Base-by-base conservation (phyloP, 2,329 filamentous ascomycete genomes). In the Fonsecaea pedrosoi region DNA sequence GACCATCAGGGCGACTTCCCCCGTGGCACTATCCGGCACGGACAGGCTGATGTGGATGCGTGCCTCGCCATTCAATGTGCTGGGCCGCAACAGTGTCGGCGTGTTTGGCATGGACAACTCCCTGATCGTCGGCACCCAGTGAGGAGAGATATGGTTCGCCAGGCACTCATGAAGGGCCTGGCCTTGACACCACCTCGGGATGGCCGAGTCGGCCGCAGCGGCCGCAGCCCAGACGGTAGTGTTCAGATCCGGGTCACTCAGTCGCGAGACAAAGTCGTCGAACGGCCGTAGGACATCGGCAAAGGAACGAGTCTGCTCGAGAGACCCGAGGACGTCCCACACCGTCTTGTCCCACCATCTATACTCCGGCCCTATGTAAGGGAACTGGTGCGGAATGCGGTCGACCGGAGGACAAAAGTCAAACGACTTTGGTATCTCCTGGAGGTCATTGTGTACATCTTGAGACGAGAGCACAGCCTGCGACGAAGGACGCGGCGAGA, bases 91-190 rank as follows among this genome's bases (percentile, higher is more conserved):
- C 21, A 56, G 34, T 7, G 54, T 56, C 21, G 54, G 54, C 54
- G 54, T 56, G 32, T 56, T 56, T 10, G 54, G 54, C 54, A 56
- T 56, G 54, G 25, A 32, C 54, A 56, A 15, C 32, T 56, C 54
- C n/a, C 54, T 21, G 6, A 56, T 56, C 30, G 54, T 56, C 32
- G 54, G 54, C n/a, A 56, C 54, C 54, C 54, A 56, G 32, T 56
- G 54, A 9, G 54, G 54, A 12, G 54, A 56, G 32, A 56, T 56
- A n/a, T 56, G 54, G n/a, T 56, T 37, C 32, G 32, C 25, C 12
- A 56, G 54, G 9, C 54, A 56, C 5, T 25, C 54, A 25, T 37
- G 32, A 8, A 56, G 15, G 4, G 54, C 32, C 9, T 30, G 25
- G 18, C 54, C 5, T 34, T 56, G 25, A 32, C 1, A 35, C 4